These are phyloP conservation scores for Rosa chinensis DNA, from an alignment of 306 rosid species.

Conservation along the genomic window DNA sequence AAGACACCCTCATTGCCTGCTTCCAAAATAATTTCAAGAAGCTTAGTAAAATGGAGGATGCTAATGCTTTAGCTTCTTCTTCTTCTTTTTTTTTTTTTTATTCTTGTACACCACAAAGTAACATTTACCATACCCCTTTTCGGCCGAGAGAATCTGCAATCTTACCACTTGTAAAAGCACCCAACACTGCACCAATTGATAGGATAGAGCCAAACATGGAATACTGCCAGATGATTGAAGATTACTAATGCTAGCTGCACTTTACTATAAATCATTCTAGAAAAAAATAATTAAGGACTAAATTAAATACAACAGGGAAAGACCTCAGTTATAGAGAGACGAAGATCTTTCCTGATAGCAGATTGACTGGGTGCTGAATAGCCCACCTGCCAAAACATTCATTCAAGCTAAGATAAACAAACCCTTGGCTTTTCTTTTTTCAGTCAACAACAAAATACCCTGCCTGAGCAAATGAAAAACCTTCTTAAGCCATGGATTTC, in stretches of 20 bases:
- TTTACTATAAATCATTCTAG: not conserved
- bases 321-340: conserved; percentile 46
- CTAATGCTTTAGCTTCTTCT: not conserved
- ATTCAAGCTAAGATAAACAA: conserved; percentile 24
- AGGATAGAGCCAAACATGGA: conserved; percentile 81
- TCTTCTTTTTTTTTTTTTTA: not conserved
- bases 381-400: conserved; percentile 46
- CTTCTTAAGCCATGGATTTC: not conserved
- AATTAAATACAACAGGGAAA: not conserved
- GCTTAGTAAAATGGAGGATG: not conserved
- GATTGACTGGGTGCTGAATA: conserved; percentile 54
- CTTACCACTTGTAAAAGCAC: conserved; percentile 70
- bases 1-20: conserved; percentile 71
- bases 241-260: conserved; percentile 14
- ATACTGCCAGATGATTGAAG: conserved; percentile 45
- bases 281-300: too few relatives aligned
- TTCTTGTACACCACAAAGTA: not conserved
- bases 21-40: conserved; percentile 13
- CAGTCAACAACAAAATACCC: too few relatives aligned
- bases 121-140: conserved; percentile 55
- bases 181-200: conserved; percentile 87
- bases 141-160: conserved; percentile 68
- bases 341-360: conserved; percentile 49
- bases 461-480: not conserved
- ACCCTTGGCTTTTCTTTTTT: not conserved